These are phyloP conservation scores for Pleurotus eryngii DNA, from an alignment of 768 basidiomycete species.

Conservation along the genomic window DNA sequence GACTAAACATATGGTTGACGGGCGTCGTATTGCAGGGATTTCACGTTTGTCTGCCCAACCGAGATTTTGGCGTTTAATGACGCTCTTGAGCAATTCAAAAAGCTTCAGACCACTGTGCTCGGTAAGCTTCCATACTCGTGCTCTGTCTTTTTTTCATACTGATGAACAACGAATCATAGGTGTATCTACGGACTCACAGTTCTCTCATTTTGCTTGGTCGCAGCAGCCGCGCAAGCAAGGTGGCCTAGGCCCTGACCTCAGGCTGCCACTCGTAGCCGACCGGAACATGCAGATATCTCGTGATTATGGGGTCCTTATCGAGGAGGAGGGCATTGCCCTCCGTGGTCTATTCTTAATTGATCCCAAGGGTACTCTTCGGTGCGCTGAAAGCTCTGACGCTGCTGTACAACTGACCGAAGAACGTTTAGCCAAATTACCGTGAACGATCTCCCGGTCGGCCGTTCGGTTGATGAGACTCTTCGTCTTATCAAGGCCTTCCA, in stretches of 20 bases:
- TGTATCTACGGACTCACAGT: conserved; percentile 89
- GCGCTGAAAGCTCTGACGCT: background rate
- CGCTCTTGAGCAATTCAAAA: conserved; percentile 70
- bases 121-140: conserved; percentile 39
- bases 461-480: conserved; percentile 90
- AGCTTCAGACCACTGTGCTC: conserved; percentile 71
- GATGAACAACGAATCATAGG: conserved; percentile 29
- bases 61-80: conserved; percentile 96
- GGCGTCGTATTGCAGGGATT: conserved; percentile 50
- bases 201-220: conserved; percentile 86
- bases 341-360: conserved; percentile 88
- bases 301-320: conserved; percentile 85
- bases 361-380: conserved; percentile 75
- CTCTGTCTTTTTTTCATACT: background rate
- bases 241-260: conserved; percentile 86
- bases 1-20: background rate
- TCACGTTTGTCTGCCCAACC: conserved; percentile 91
- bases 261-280: conserved; percentile 81
- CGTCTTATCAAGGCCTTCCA: conserved; percentile 94
- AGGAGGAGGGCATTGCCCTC: conserved; percentile 85
- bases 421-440: conserved; percentile 72
- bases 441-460: conserved; percentile 93
- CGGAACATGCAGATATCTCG: conserved; percentile 74
- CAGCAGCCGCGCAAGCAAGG: conserved; percentile 79
- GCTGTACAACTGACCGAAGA: background rate